A percentile compares a stretch with the other conserved stretches of the same genome.
phyloP scores from a whole-genome alignment of 23 red algal genomes.

The Gracilaria vermiculophylla region DNA sequence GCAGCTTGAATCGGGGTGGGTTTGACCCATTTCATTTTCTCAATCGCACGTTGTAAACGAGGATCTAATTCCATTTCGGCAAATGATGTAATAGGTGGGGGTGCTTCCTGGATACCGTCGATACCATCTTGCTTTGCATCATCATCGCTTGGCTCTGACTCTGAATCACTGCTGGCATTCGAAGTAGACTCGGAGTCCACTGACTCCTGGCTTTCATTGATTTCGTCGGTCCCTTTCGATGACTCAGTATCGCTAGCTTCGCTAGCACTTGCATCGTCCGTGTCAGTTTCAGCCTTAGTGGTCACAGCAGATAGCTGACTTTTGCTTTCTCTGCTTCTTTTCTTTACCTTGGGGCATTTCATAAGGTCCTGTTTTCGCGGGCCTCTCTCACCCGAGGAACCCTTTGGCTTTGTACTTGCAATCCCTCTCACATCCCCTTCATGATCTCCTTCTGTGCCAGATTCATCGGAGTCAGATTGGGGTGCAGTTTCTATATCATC shows the following conservation, averaged over 20 bases:
- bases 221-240: background rate
- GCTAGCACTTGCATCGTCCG: background rate
- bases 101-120: background rate
- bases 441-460: background rate
- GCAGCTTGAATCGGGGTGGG: slow-evolving; percentile 88
- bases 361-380: background rate
- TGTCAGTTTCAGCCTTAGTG: background rate
- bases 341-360: background rate
- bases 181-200: background rate
- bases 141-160: background rate
- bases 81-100: slow-evolving; percentile 50
- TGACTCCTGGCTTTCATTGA: background rate
- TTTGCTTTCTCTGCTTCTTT: background rate
- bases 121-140: slow-evolving; percentile 1
- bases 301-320: background rate
- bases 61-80: slow-evolving; percentile 78
- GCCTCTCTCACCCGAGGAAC: background rate
- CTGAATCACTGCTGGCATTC: background rate
- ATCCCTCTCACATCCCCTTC: background rate
- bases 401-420: background rate
- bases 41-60: slow-evolving; percentile 71
- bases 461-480: background rate
- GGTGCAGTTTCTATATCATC: background rate
- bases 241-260: background rate
- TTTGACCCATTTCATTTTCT: slow-evolving; percentile 54